These are phyloP conservation scores for Cornus controversa DNA, from an alignment of 148 eudicot genomes.

Conservation along the genomic window DNA sequence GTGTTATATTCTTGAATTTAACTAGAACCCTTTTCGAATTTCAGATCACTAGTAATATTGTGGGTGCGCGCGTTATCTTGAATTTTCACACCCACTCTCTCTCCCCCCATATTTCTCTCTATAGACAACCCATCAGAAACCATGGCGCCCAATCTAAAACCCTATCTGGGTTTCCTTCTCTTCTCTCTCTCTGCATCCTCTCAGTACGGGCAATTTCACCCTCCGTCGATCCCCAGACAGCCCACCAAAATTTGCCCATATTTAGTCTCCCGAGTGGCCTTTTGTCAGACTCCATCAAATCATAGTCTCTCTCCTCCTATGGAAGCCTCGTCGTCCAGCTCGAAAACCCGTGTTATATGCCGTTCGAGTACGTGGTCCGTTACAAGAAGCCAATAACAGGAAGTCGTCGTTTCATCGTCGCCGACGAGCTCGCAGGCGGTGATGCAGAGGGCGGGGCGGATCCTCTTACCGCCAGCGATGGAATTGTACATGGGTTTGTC, in stretches of 20 bases:
- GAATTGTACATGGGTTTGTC: too few species aligned
- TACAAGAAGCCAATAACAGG: constrained; percentile 56
- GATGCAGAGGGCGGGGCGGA: too few species aligned
- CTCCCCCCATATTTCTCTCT: background rate
- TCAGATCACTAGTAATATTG: too few species aligned
- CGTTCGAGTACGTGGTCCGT: constrained; percentile 62
- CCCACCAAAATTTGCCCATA: constrained; percentile 57
- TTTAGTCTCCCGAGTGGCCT: constrained; percentile 82
- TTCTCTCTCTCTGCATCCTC: constrained; percentile 5
- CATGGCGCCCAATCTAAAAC: background rate
- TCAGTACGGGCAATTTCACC: constrained; percentile 8
- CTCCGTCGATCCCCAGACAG: constrained; percentile 27
- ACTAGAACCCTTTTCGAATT: too few species aligned
- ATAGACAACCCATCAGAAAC: background rate
- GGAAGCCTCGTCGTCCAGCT: constrained; percentile 58
- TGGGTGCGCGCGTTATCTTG: too few species aligned
- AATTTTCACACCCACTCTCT: too few species aligned
- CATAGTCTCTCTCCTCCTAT: constrained; percentile 48
- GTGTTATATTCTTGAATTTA: too few species aligned
- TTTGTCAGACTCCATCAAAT: constrained; percentile 54
- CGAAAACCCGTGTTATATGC: constrained; percentile 48
- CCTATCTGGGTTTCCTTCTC: background rate
- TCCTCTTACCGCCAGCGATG: too few species aligned
- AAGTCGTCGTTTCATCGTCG: too few species aligned
- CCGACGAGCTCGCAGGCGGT: too few species aligned